Evolutionary conservation across 208 protist species (phyloP).

Genomic region (Wallacemonas sp.): DNA sequence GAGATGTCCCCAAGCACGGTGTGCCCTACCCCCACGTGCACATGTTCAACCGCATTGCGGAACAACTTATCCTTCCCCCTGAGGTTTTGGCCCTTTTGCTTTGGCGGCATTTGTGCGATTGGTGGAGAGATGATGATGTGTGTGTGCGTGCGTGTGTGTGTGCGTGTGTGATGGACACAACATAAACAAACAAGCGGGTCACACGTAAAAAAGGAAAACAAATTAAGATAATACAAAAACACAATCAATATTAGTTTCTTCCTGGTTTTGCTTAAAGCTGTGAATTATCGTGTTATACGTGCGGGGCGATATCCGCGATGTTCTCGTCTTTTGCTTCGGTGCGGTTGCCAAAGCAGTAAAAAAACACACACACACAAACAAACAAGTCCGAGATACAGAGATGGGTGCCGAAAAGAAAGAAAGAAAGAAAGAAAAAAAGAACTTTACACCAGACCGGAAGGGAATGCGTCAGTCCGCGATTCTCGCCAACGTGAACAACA

Average conservation of each 20-base stretch:
- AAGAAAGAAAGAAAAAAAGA: slow-evolving; percentile 12
- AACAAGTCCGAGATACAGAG: too few species aligned
- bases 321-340: too few species aligned
- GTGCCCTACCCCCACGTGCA: slow-evolving; percentile 87
- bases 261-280: too few species aligned
- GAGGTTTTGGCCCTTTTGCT: slow-evolving; percentile 70
- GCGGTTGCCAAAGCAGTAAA: too few species aligned
- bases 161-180: too few species aligned
- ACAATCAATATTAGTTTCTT: too few species aligned
- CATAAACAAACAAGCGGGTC: too few species aligned
- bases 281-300: too few species aligned
- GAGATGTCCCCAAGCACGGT: slow-evolving; percentile 76
- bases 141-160: neutral
- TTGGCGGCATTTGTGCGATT: slow-evolving; percentile 61
- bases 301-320: neutral
- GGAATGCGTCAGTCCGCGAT: too few species aligned
- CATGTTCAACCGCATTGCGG: slow-evolving; percentile 84
- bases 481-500: too few species aligned
- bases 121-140: neutral
- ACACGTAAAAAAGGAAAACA: too few species aligned
- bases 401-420: neutral
- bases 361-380: neutral
- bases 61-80: slow-evolving; percentile 79
- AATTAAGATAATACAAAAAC: too few species aligned
- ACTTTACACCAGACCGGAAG: neutral